Evolutionary conservation across 768 basidiomycete genomes (phyloP).

Genomic region (Leccinellum albellum): DNA sequence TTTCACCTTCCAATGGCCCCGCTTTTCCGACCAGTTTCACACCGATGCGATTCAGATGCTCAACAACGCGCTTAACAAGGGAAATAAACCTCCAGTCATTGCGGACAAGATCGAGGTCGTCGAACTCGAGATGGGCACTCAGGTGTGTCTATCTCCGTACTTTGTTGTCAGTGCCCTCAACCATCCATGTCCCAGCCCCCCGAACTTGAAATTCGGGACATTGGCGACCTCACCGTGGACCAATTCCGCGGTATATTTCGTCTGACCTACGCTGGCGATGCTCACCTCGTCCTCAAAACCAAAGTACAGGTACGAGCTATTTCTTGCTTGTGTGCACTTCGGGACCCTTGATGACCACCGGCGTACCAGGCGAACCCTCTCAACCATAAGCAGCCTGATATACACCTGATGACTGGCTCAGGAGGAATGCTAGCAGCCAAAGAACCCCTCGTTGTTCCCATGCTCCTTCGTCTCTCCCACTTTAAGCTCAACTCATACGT

Average conservation of each 20-base stretch:
- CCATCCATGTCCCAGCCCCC: conserved; percentile 63
- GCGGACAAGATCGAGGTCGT: conserved; percentile 97
- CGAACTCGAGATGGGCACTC: conserved; percentile 98
- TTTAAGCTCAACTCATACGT: conserved; percentile 94
- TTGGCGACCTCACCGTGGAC: conserved; percentile 92
- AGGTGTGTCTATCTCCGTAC: conserved; percentile 45
- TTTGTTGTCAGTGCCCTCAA: neutral
- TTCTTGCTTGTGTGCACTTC: neutral
- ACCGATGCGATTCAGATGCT: conserved; percentile 95
- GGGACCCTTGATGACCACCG: conserved; percentile 5
- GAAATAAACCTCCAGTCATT: conserved; percentile 95
- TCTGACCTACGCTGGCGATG: conserved; percentile 91
- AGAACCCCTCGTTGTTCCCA: conserved; percentile 93
- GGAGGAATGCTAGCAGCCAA: conserved; percentile 91
- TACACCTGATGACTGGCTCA: conserved; percentile 79
- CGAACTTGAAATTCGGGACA: conserved; percentile 94
- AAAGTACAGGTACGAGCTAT: conserved; percentile 75
- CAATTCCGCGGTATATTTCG: conserved; percentile 97
- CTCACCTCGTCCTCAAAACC: conserved; percentile 79
- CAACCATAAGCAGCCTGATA: conserved; percentile 88
- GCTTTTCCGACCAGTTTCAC: conserved; percentile 95
- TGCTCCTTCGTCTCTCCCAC: conserved; percentile 95
- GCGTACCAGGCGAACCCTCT: conserved; percentile 76
- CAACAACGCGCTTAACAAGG: conserved; percentile 94
- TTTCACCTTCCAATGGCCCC: conserved; percentile 94